Evolutionary conservation across 805 yeast species (phyloP).

Genomic region (Pichia californica): DNA sequence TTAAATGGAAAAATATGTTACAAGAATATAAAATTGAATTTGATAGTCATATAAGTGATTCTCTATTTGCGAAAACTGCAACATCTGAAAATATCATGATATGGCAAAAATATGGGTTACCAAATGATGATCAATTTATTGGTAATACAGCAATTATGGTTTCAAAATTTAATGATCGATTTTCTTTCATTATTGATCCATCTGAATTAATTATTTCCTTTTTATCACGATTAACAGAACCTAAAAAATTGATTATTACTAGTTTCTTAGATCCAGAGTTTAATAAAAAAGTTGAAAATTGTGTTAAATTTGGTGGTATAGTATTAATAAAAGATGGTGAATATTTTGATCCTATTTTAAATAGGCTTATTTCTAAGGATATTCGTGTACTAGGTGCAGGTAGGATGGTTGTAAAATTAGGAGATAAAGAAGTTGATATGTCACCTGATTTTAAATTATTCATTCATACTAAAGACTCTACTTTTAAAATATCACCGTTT

Average conservation of each 20-base stretch:
- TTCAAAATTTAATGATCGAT: conserved; percentile 19
- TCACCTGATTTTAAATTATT: conserved; percentile 56
- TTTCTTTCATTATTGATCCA: conserved; percentile 73
- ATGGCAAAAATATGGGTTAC: conserved; percentile 52
- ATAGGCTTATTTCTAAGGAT: conserved; percentile 56
- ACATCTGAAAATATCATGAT: conserved; percentile 33
- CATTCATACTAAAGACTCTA: conserved; percentile 56
- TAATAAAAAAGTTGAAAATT: conserved; percentile 65
- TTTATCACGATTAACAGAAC: conserved; percentile 28
- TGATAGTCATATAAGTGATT: conserved; percentile 21
- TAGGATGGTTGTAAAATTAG: conserved; percentile 53
- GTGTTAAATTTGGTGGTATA: conserved; percentile 75
- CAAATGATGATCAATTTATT: conserved; percentile 51
- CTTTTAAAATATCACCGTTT: conserved; percentile 41
- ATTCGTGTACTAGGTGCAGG: conserved; percentile 68
- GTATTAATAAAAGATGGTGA: conserved; percentile 77
- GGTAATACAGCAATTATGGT: conserved; percentile 56
- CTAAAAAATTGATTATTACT: conserved; percentile 42
- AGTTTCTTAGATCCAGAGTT: conserved; percentile 70
- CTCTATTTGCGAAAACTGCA: conserved; percentile 33
- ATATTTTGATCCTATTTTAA: conserved; percentile 65
- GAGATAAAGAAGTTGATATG: conserved; percentile 58
- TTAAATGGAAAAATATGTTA: conserved; percentile 27
- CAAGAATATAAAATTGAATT: conserved; percentile 31
- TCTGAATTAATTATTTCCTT: conserved; percentile 39